Conservation (phyloP, 345 rosid species). For the Citrus sp. region DNA sequence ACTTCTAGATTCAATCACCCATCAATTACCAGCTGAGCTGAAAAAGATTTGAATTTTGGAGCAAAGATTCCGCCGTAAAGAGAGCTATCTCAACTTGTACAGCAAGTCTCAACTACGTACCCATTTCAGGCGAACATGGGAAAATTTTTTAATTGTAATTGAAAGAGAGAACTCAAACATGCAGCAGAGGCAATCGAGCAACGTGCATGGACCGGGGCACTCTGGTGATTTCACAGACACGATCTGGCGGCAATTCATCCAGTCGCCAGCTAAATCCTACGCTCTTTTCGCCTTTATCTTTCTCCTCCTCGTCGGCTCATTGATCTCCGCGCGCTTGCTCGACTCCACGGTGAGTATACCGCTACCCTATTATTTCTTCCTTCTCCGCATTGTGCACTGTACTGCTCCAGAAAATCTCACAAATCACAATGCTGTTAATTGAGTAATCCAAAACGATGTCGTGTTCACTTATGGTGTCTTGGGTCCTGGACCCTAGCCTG, state of each 20-base stretch:
- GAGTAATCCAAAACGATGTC: neutral
- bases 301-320: slow-evolving; percentile 67
- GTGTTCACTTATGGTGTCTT: neutral
- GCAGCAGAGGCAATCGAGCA: neutral
- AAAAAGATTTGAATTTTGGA: no score
- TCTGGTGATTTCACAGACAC: slow-evolving; percentile 32
- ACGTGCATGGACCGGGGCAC: slow-evolving; percentile 30
- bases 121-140: neutral
- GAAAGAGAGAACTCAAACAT: slow-evolving; percentile 20
- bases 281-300: slow-evolving; percentile 36
- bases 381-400: neutral
- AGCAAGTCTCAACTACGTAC: neutral
- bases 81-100: neutral
- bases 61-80: neutral
- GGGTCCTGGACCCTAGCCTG: neutral
- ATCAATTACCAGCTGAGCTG: no score
- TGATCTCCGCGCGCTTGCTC: slow-evolving; percentile 57
- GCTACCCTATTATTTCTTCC: neutral
- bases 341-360: slow-evolving; percentile 45
- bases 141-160: no score
- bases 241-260: slow-evolving; percentile 37
- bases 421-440: no score
- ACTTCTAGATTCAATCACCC: no score
- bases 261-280: slow-evolving; percentile 40
- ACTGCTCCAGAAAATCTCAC: neutral